phyloP scores from a whole-genome alignment of 169 alveolate genomes.

The Blepharisma undulans region DNA sequence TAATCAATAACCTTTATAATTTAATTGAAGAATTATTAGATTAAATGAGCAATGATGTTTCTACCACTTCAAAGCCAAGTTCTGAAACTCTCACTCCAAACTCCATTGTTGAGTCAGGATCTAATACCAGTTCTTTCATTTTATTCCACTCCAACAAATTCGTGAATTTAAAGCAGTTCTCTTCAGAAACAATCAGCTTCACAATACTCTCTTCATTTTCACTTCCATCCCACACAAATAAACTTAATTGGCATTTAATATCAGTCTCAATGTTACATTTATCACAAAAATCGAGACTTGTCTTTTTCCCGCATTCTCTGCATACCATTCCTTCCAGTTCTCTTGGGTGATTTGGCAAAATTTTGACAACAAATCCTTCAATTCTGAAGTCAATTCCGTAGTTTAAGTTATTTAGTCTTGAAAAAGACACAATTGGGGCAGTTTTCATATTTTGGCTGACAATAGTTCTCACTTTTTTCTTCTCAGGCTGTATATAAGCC shows the following conservation, averaged over 20 bases:
- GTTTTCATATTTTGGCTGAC: background rate
- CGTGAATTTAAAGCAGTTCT: background rate
- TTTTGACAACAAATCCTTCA: constrained; percentile 13
- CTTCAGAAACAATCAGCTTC: background rate
- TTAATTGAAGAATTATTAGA: background rate
- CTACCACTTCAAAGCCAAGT: background rate
- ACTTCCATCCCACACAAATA: background rate
- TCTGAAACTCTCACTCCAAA: background rate
- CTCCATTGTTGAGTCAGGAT: background rate
- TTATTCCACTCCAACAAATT: background rate
- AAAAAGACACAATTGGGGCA: background rate
- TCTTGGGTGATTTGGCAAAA: background rate
- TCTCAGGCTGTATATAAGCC: background rate
- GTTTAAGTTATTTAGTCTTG: background rate
- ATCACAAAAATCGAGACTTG: background rate
- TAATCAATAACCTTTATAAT: background rate
- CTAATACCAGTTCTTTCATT: background rate
- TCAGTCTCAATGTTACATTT: background rate
- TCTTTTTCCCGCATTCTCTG: background rate
- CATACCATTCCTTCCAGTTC: background rate
- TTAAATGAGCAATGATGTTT: background rate
- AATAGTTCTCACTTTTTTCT: background rate
- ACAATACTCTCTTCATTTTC: background rate
- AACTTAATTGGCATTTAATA: background rate
- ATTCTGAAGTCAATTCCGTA: background rate